Conservation (phyloP, 805 yeast species). For the Barnettozyma vustinii region DNA sequence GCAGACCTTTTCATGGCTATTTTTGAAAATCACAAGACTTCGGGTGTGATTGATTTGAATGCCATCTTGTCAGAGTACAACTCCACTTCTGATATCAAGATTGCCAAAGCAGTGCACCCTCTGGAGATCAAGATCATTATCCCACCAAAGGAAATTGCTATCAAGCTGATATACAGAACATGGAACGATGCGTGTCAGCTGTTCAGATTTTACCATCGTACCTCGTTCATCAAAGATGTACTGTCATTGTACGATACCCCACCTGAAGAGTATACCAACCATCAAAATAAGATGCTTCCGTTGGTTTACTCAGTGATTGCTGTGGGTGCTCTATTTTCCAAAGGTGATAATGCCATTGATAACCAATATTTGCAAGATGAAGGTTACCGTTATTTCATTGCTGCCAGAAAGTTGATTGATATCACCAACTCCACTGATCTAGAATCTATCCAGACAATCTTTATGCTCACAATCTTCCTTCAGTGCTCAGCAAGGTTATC, state of each 20-base stretch:
- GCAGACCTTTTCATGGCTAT: constrained; percentile 14
- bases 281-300: constrained; percentile 77
- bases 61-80: constrained; percentile 15
- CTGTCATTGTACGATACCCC: constrained; percentile 74
- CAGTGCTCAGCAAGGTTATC: constrained; percentile 88
- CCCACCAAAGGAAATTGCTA: constrained; percentile 73
- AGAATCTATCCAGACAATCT: constrained; percentile 77
- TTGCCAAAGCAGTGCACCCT: constrained; percentile 29
- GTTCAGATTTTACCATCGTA: constrained; percentile 82
- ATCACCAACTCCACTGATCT: constrained; percentile 82
- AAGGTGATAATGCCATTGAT: constrained; percentile 27
- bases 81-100: constrained; percentile 5
- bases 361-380: constrained; percentile 43
- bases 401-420: constrained; percentile 79
- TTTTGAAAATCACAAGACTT: constrained; percentile 14
- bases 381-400: constrained; percentile 79
- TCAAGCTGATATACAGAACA: constrained; percentile 66
- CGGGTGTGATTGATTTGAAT: constrained; percentile 18
- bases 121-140: constrained; percentile 49
- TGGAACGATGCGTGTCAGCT: constrained; percentile 86
- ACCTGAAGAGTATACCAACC: constrained; percentile 67
- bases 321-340: constrained; percentile 73
- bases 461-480: constrained; percentile 78
- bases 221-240: constrained; percentile 69
- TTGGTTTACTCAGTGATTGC: constrained; percentile 81